Conservation (phyloP, 371 early-diverging fungal genomes). For the Smittium mucronatum region DNA sequence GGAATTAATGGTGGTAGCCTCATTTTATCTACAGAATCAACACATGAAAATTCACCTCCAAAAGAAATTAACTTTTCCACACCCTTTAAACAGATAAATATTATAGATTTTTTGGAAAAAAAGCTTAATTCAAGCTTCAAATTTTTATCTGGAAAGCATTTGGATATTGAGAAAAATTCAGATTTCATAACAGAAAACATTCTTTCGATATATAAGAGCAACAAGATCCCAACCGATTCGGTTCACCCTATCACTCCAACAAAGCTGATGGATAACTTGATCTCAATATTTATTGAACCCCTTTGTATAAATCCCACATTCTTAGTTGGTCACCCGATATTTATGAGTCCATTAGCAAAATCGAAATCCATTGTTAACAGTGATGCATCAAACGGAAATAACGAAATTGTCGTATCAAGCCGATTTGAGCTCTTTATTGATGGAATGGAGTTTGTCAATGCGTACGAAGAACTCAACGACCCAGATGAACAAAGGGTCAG, state of each 20-base stretch:
- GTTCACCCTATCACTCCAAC: neutral
- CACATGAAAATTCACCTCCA: neutral
- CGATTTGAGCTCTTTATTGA: constrained; percentile 92
- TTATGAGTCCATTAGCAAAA: constrained; percentile 93
- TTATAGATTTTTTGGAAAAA: constrained; percentile 50
- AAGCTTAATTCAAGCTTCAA: constrained; percentile 34
- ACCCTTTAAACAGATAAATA: constrained; percentile 72
- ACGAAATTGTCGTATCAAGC: constrained; percentile 27
- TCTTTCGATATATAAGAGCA: neutral
- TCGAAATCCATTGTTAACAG: constrained; percentile 18
- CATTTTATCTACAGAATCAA: constrained; percentile 14
- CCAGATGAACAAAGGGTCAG: constrained; percentile 87
- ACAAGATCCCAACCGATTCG: neutral
- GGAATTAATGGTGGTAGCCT: constrained; percentile 13
- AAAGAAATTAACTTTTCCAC: constrained; percentile 49
- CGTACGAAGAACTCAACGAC: constrained; percentile 99
- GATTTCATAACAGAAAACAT: neutral
- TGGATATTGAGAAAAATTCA: neutral
- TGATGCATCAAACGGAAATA: neutral
- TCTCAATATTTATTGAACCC: constrained; percentile 84
- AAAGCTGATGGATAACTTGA: constrained; percentile 55
- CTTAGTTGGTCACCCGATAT: constrained; percentile 76
- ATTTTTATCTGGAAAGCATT: neutral
- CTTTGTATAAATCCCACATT: constrained; percentile 89
- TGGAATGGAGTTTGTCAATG: constrained; percentile 91